These are phyloP conservation scores for Globisporangium cystogenes DNA, from an alignment of 352 stramenopile genomes.

Conservation along the genomic window DNA sequence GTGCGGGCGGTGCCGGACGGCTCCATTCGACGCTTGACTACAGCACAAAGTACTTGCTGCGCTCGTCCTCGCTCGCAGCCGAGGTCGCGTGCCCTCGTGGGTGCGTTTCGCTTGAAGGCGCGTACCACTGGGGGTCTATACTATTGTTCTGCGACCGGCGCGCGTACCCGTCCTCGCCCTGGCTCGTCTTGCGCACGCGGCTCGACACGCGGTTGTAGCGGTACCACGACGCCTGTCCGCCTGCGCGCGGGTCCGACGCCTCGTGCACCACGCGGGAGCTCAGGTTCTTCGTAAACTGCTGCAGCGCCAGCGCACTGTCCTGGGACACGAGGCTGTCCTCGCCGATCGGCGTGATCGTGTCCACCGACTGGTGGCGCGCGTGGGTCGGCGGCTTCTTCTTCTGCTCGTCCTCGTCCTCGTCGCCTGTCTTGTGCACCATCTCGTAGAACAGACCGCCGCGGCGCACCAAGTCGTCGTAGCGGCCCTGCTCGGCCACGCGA, in stretches of 20 bases:
- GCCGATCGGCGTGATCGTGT: constrained; percentile 33
- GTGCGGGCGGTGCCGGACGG: neutral
- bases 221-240: constrained; percentile 58
- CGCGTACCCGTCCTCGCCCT: constrained; percentile 37
- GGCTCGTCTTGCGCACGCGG: constrained; percentile 55
- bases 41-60: constrained; percentile 82
- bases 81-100: constrained; percentile 31
- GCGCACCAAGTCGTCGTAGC: constrained; percentile 66
- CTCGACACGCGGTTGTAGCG: constrained; percentile 72
- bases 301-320: constrained; percentile 63
- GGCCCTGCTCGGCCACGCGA: constrained; percentile 70
- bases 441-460: constrained; percentile 75
- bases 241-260: constrained; percentile 29
- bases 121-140: constrained; percentile 39
- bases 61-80: constrained; percentile 56
- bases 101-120: constrained; percentile 15
- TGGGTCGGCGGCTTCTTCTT: constrained; percentile 23
- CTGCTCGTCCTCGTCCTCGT: constrained; percentile 40
- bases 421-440: constrained; percentile 80
- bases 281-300: constrained; percentile 82
- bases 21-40: constrained; percentile 16
- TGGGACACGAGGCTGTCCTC: constrained; percentile 36
- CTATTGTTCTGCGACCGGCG: constrained; percentile 69
- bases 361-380: constrained; percentile 18
- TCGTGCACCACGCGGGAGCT: constrained; percentile 73